These are phyloP conservation scores for Lactifluus volemus DNA, from an alignment of 768 basidiomycete genomes.

Conservation along the genomic window DNA sequence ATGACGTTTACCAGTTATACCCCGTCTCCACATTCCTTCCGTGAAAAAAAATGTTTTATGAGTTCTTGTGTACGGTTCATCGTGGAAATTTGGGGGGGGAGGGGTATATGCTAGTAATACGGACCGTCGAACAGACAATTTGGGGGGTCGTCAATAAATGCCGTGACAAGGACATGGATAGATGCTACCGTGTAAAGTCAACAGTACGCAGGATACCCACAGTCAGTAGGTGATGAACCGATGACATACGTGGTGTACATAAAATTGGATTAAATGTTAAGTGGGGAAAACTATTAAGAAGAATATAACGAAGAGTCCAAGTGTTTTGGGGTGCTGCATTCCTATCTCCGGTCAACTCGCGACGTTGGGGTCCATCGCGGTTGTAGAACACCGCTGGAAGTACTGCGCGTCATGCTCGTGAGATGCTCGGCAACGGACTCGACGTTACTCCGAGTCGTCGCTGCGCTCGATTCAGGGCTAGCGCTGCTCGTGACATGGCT, in stretches of 20 bases:
- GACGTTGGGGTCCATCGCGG: too few species aligned
- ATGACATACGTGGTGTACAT: neutral
- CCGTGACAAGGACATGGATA: neutral
- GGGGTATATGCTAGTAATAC: neutral
- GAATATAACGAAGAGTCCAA: conserved; percentile 21
- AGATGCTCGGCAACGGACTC: too few species aligned
- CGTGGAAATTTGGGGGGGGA: neutral
- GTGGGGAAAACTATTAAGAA: conserved; percentile 29
- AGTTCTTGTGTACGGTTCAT: neutral
- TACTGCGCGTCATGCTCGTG: too few species aligned
- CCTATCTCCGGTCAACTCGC: conserved; percentile 26
- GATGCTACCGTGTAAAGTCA: neutral
- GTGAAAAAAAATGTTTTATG: neutral
- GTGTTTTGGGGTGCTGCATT: neutral
- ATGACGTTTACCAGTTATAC: neutral
- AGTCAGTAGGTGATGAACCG: neutral
- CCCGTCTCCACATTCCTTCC: neutral
- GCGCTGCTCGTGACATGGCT: too few species aligned
- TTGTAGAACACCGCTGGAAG: too few species aligned
- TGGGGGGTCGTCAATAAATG: neutral
- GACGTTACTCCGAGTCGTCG: too few species aligned
- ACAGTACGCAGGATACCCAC: neutral
- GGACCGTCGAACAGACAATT: neutral
- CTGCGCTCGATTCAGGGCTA: too few species aligned
- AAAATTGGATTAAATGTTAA: neutral